Evolutionary conservation across 2,329 filamentous ascomycete species (phyloP).

Genomic region (Pestalotiopsis sp.): DNA sequence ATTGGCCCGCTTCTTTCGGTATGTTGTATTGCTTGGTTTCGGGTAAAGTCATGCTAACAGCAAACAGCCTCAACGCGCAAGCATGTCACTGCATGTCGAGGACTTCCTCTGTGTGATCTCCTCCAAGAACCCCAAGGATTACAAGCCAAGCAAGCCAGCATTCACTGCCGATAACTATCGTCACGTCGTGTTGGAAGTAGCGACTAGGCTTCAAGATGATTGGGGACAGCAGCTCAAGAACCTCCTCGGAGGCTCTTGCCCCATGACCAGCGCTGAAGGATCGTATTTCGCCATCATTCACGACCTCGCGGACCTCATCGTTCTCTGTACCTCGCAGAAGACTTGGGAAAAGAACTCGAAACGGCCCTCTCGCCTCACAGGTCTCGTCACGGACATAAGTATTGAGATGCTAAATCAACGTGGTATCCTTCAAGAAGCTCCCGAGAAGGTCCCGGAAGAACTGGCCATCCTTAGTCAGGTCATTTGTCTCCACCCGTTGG

Average conservation of each 20-base stretch:
- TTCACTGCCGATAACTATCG: constrained; percentile 42
- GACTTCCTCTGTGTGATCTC: constrained; percentile 50
- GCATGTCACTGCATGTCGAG: constrained; percentile 50
- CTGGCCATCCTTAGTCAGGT: constrained; percentile 28
- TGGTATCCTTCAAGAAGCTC: constrained; percentile 17
- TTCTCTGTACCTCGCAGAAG: background rate
- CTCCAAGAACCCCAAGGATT: constrained; percentile 49
- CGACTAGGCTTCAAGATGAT: background rate
- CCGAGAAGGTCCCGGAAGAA: constrained; percentile 15
- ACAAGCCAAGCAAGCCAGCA: constrained; percentile 44
- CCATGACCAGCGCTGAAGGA: constrained; percentile 6
- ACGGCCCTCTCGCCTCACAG: constrained; percentile 14
- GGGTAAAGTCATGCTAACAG: background rate
- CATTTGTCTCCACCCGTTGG: constrained; percentile 34
- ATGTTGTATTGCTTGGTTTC: constrained; percentile 19
- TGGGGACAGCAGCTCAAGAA: background rate
- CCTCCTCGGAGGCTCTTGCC: background rate
- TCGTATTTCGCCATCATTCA: constrained; percentile 9
- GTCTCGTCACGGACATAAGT: constrained; percentile 7
- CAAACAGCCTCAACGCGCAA: constrained; percentile 47
- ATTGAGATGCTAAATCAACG: constrained; percentile 18
- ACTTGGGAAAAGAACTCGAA: background rate
- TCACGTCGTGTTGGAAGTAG: background rate
- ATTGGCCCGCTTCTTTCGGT: constrained; percentile 54
- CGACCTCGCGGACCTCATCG: constrained; percentile 15